Evolutionary conservation across 768 basidiomycete genomes (phyloP).

Genomic region (Daedaleopsis sinensis): DNA sequence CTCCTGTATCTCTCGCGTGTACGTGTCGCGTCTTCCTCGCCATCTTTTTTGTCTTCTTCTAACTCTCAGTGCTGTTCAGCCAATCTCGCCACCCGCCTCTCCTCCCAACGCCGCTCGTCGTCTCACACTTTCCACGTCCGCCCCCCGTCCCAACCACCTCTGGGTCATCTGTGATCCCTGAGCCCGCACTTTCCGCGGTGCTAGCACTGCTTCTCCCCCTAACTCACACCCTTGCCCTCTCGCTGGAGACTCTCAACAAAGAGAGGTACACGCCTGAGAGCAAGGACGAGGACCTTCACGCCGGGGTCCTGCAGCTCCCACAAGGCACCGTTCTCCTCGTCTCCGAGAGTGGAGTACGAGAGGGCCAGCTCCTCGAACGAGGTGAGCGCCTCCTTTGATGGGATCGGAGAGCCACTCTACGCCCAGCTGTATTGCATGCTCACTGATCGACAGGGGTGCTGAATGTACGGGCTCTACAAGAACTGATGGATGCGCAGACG

Average conservation of each 20-base stretch:
- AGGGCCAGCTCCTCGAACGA: constrained; percentile 65
- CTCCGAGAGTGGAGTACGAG: constrained; percentile 67
- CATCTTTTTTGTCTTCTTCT: not conserved
- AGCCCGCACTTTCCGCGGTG: constrained; percentile 54
- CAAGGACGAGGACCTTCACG: constrained; percentile 72
- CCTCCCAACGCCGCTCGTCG: constrained; percentile 64
- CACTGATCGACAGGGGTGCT: constrained; percentile 47
- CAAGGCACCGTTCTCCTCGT: constrained; percentile 60
- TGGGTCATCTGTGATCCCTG: not conserved
- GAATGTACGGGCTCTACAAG: constrained; percentile 67
- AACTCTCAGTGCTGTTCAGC: constrained; percentile 39
- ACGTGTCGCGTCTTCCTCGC: constrained; percentile 30
- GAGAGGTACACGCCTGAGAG: constrained; percentile 62
- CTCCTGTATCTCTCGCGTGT: constrained; percentile 64
- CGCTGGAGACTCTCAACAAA: constrained; percentile 63
- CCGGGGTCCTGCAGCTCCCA: constrained; percentile 76
- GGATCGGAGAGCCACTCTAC: not conserved
- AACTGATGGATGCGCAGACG: constrained; percentile 64
- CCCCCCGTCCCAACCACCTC: constrained; percentile 24
- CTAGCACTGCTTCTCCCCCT: constrained; percentile 64
- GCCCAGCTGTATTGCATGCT: not conserved
- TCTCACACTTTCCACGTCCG: constrained; percentile 63
- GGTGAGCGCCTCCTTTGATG: constrained; percentile 26
- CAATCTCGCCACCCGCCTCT: constrained; percentile 69
- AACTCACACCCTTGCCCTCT: constrained; percentile 57